phyloP scores from a whole-genome alignment of 192 early-diverging fungal species.

The Podila clonocystis region DNA sequence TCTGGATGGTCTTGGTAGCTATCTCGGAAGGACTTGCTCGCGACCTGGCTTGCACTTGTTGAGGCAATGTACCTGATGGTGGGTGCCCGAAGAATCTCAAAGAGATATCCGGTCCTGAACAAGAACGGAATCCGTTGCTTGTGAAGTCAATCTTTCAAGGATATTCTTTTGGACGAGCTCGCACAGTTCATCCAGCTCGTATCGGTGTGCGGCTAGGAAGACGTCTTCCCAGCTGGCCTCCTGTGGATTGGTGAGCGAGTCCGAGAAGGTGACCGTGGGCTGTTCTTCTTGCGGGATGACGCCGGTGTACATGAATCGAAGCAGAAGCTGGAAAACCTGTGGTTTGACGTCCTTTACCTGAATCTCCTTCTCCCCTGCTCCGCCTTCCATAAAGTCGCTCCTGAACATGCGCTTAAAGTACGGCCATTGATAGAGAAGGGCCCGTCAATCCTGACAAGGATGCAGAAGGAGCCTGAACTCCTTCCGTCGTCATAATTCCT shows the following conservation, averaged over 20 bases:
- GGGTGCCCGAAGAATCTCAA: neutral
- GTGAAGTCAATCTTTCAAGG: neutral
- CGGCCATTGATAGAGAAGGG: neutral
- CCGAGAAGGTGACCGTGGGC: neutral
- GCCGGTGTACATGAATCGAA: neutral
- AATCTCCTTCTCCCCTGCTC: neutral
- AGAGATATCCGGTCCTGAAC: neutral
- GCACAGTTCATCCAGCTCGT: neutral
- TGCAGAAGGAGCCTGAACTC: too few species aligned
- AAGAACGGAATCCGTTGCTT: neutral
- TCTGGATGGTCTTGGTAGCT: too few species aligned
- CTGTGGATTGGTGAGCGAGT: neutral
- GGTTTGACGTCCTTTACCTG: neutral
- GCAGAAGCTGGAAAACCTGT: neutral
- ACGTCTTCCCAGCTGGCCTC: neutral
- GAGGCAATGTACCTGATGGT: neutral
- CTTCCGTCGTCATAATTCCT: too few species aligned
- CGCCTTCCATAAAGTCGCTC: neutral
- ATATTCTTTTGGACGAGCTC: neutral
- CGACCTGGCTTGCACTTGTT: neutral
- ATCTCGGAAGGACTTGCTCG: too few species aligned
- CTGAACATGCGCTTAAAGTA: neutral
- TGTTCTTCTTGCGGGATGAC: neutral
- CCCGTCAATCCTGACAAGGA: too few species aligned
- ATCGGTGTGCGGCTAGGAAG: neutral